These are phyloP conservation scores for Venturia effusa DNA, from an alignment of 2,329 filamentous ascomycete genomes.

Conservation along the genomic window DNA sequence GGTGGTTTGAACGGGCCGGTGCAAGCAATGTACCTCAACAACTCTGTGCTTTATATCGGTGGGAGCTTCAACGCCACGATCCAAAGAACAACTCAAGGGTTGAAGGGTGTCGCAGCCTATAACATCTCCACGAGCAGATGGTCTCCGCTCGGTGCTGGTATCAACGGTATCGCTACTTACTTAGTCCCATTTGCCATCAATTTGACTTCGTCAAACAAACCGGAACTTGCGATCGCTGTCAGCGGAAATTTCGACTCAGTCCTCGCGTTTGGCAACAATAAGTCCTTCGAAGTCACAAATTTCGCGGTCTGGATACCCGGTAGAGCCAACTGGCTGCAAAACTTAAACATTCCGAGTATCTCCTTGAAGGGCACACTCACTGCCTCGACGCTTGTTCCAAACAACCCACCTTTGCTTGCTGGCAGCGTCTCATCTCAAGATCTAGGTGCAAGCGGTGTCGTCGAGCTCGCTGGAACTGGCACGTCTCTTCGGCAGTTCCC, in stretches of 20 bases:
- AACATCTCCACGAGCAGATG: slow-evolving; percentile 58
- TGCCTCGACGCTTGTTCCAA: slow-evolving; percentile 55
- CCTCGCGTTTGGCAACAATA: slow-evolving; percentile 53
- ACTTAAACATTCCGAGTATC: slow-evolving; percentile 53
- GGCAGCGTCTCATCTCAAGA: slow-evolving; percentile 72
- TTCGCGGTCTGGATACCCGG: slow-evolving; percentile 92
- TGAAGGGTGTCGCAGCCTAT: slow-evolving; percentile 70
- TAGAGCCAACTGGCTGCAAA: slow-evolving; percentile 74
- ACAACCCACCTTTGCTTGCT: slow-evolving; percentile 59
- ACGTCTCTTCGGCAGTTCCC: slow-evolving; percentile 36
- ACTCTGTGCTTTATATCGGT: slow-evolving; percentile 62
- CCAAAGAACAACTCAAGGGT: slow-evolving; percentile 47
- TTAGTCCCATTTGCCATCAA: slow-evolving; percentile 75
- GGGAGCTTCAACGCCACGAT: slow-evolving; percentile 72
- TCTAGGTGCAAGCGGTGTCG: slow-evolving; percentile 62
- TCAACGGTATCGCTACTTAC: slow-evolving; percentile 65
- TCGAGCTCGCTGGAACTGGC: slow-evolving; percentile 43
- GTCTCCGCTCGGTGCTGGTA: slow-evolving; percentile 71
- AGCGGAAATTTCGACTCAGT: slow-evolving; percentile 71
- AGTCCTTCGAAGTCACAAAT: slow-evolving; percentile 53
- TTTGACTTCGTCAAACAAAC: slow-evolving; percentile 46
- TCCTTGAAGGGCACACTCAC: slow-evolving; percentile 63
- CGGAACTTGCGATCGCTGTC: slow-evolving; percentile 65
- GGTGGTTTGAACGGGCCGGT: slow-evolving; percentile 74
- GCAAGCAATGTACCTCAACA: slow-evolving; percentile 57